Percentiles rank a stretch among this genome's conserved stretches.
phyloP scores from a whole-genome alignment of 768 basidiomycete species.

The Boletus reticuloceps region DNA sequence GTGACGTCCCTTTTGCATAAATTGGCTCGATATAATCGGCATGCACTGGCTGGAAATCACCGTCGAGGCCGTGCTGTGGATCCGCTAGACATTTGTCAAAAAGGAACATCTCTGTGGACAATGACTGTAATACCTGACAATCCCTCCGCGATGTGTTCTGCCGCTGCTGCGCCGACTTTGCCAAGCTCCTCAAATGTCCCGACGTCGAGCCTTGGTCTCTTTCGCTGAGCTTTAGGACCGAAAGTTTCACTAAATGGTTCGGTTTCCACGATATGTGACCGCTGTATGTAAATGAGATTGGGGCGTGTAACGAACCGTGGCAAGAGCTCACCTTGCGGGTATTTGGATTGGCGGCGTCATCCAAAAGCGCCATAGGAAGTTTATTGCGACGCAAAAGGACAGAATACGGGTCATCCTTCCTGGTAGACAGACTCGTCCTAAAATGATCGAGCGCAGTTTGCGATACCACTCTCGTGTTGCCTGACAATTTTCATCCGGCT shows the following conservation, averaged over 20 bases:
- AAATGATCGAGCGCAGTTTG: conserved; percentile 97
- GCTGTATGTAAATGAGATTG: conserved; percentile 41
- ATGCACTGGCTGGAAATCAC: conserved; percentile 56
- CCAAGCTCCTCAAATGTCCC: conserved; percentile 91
- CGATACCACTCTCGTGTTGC: conserved; percentile 97
- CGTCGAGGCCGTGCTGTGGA: conserved; percentile 11
- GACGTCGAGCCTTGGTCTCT: conserved; percentile 82
- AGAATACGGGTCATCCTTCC: conserved; percentile 93
- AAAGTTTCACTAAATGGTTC: conserved; percentile 95
- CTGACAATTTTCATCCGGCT: conserved; percentile 40
- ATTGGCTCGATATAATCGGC: conserved; percentile 87
- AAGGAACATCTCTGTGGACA: not conserved
- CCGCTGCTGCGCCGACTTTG: conserved; percentile 55
- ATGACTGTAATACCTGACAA: conserved; percentile 40
- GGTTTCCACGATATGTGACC: conserved; percentile 91
- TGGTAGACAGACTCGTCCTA: conserved; percentile 78
- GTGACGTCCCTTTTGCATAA: conserved; percentile 92
- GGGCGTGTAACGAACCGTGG: not conserved
- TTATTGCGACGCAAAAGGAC: conserved; percentile 93
- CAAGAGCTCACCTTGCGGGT: conserved; percentile 59
- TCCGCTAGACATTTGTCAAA: conserved; percentile 11
- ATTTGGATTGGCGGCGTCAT: conserved; percentile 83
- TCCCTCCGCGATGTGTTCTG: conserved; percentile 42
- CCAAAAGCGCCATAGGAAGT: conserved; percentile 93
- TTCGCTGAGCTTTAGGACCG: conserved; percentile 93